A percentile compares a stretch with the other conserved stretches of the same genome.
phyloP scores from a whole-genome alignment of 2,329 filamentous ascomycete genomes.

The Neophaeococcomyces mojaviensis region DNA sequence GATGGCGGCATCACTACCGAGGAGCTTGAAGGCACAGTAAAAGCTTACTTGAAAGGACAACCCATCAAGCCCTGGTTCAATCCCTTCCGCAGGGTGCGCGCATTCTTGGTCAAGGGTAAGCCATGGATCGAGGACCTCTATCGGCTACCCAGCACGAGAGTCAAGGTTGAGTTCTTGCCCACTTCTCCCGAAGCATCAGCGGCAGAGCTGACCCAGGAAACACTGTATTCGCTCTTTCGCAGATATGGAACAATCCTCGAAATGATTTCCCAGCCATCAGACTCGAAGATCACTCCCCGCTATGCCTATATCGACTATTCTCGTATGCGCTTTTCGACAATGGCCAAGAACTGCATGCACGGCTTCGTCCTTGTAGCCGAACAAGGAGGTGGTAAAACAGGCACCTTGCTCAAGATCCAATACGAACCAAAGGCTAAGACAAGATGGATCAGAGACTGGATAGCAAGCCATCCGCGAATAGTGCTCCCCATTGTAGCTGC shows the following conservation, averaged over 20 bases:
- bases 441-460: conserved; percentile 79
- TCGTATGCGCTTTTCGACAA: conserved; percentile 65
- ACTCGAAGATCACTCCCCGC: conserved; percentile 76
- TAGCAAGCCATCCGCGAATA: conserved; percentile 76
- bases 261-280: conserved; percentile 71
- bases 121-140: conserved; percentile 94
- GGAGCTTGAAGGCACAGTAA: conserved; percentile 55
- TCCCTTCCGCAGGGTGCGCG: conserved; percentile 64
- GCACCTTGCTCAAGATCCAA: conserved; percentile 70
- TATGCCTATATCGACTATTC: conserved; percentile 75
- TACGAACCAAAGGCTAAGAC: conserved; percentile 74
- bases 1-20: conserved; percentile 39
- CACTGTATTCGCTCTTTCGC: conserved; percentile 77
- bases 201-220: conserved; percentile 76
- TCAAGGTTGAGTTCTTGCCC: conserved; percentile 80
- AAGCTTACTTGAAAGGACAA: conserved; percentile 57
- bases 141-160: conserved; percentile 64
- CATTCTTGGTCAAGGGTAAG: conserved; percentile 67
- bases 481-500: conserved; percentile 78
- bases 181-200: conserved; percentile 61
- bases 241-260: conserved; percentile 85
- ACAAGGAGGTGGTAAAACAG: conserved; percentile 64
- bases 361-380: conserved; percentile 65
- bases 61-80: conserved; percentile 86
- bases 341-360: conserved; percentile 89